Evolutionary conservation across 2,329 filamentous ascomycete species (phyloP), one percentile per base, ranked within the genome.

Genomic region (Colletotrichum sp.): DNA sequence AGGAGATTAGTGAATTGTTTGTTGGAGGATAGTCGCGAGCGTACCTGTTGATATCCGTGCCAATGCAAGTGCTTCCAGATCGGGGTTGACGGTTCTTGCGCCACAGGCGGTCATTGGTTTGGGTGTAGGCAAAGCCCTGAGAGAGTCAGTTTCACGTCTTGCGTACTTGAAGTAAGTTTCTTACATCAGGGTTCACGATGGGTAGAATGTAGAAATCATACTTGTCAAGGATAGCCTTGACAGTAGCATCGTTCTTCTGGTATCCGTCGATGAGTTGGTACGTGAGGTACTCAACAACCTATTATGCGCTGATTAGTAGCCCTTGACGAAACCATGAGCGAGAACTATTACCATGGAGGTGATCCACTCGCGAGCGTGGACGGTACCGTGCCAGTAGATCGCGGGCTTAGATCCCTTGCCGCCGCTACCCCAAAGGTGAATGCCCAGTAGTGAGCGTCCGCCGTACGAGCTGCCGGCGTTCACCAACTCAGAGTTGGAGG

Each of bases 191-290:
- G 80, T 93, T 93, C 18, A 92, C 90, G 28, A 93, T 83, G 4
- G 92, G 91, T 76, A 93, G 87, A 78, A 94, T 88, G 82, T 92
- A 93, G 78, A 92, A 92, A 83, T 94, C 93, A 80, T 92, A 93
- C 71, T 87, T 90, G 82, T 93, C 87, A 28, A 93, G 86, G 69
- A 90, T 87, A 1, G 82, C 80, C 52, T 82, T 85, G 52, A 88
- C 81, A 5, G 83, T 81, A n/a, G 83, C 78, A 16, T 83, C 80
- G 21, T 82, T 81, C 36, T 79, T 80, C n/a, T 77, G 72, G 78
- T 90, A 90, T 66, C 86, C 85, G 43, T 83, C 83, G 21, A 92
- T 82, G 36, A 92, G 83, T 21, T 85, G 82, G 76, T 87, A 87
- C 12, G 88, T 86, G 18, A 91, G 82, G 80, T 91, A 92, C 80